Evolutionary conservation across 768 basidiomycete species (phyloP), one percentile per base, ranked within the genome.

Genomic region (Epithele typhae): DNA sequence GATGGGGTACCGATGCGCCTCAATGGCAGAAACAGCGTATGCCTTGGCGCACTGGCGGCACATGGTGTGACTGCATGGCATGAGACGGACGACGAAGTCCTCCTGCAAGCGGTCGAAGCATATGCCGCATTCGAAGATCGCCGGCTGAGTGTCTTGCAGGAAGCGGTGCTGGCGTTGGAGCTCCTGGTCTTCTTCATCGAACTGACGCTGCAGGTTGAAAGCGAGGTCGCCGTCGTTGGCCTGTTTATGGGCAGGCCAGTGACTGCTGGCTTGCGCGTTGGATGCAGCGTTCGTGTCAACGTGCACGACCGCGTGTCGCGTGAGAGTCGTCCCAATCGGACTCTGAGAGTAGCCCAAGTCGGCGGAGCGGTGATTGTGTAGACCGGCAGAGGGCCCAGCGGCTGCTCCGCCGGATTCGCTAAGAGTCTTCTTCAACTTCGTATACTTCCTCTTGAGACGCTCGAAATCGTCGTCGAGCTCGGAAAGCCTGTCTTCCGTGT

Each of bases 1-100:
- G 24, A 86, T 75, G 4, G 84, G 84, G 39, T 74, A 84, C 9
- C 70, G 71, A 43, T 70, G 71, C 30, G 79, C 77, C 14, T 67
- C 64, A 17, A 85, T 66, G 60, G 74, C 75, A 5, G 71, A 64
- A 24, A 53, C 54, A 11, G 76, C 63, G 41, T 76, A 73, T 4
- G 49, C 51, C 44, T 59, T 64, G 40, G 83, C 50, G 55, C 84
- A 86, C 2, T 64, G 57, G 40, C 77, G 66, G 60, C 84, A 86
- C 57, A 77, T 76, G 14, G 49, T 50, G 55, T 86, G 82, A 10
- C 53, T 52, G 51, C 83, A 86, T 2, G 23, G 59, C 8, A 63
- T 68, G 14, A 80, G 55, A n/a, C 53, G 55, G 17, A 75, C 69
- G 12, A 73, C 65, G 33, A 64, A 54, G 37, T 77, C 73, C 35